Evolutionary conservation across 1,139 yeast species (phyloP).

Genomic region (Debaryomycetaceae sp.): DNA sequence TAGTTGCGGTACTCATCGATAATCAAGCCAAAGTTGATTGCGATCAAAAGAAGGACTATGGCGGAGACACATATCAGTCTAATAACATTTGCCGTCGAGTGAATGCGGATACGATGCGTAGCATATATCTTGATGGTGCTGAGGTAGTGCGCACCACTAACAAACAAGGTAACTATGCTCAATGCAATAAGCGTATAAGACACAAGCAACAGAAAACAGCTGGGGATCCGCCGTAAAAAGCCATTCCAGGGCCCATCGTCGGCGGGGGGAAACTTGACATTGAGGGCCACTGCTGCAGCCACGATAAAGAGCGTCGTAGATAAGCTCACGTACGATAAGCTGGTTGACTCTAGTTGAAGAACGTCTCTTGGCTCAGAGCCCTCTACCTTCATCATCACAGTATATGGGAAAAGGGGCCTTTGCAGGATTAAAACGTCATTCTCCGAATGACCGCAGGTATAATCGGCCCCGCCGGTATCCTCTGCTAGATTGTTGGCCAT

Average conservation of each 20-base stretch:
- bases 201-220: slow-evolving; percentile 5
- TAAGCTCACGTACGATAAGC: slow-evolving; percentile 42
- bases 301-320: slow-evolving; percentile 39
- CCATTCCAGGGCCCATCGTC: slow-evolving; percentile 4
- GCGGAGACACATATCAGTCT: slow-evolving; percentile 29
- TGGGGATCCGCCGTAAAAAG: not conserved
- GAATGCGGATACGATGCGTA: slow-evolving; percentile 29
- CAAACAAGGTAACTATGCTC: slow-evolving; percentile 27
- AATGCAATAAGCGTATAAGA: slow-evolving; percentile 29
- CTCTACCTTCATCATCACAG: slow-evolving; percentile 27
- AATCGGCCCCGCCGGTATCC: too few species aligned
- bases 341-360: slow-evolving; percentile 49
- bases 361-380: slow-evolving; percentile 54
- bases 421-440: too few species aligned
- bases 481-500: too few species aligned
- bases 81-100: slow-evolving; percentile 24
- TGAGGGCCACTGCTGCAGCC: slow-evolving; percentile 41
- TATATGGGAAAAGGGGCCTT: slow-evolving; percentile 15
- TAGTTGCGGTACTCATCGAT: slow-evolving; percentile 21
- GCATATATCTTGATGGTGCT: slow-evolving; percentile 37
- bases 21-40: slow-evolving; percentile 31
- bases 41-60: slow-evolving; percentile 31
- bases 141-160: slow-evolving; percentile 36
- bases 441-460: too few species aligned
- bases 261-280: slow-evolving; percentile 34